Evolutionary conservation across 2,329 filamentous ascomycete species (phyloP).

Genomic region (Talaromyces sp.): DNA sequence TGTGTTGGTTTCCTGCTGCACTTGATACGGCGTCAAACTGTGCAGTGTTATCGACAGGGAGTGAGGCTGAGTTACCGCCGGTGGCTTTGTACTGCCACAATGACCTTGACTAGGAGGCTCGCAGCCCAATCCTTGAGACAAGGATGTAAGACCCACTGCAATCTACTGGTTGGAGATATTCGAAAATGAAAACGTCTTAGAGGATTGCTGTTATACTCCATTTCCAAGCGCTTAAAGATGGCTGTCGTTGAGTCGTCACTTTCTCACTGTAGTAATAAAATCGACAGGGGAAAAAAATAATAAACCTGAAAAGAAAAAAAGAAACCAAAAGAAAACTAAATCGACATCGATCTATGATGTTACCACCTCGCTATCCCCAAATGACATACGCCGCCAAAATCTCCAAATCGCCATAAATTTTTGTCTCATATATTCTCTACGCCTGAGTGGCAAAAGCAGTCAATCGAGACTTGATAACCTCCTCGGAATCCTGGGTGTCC

Average conservation of each 20-base stretch:
- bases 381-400: constrained; percentile 9
- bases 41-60: no score
- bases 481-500: constrained; percentile 48
- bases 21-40: no score
- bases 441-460: constrained; percentile 43
- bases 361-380: background rate
- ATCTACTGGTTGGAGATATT: background rate
- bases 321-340: background rate
- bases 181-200: background rate
- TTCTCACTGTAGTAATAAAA: background rate
- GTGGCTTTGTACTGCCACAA: no score
- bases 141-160: no score
- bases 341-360: background rate
- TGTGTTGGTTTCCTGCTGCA: no score
- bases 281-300: background rate
- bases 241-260: constrained; percentile 3
- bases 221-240: background rate
- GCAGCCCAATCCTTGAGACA: no score
- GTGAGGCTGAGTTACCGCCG: no score
- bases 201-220: background rate
- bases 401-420: background rate
- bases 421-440: constrained; percentile 3
- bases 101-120: no score
- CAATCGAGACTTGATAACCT: constrained; percentile 41
- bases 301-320: background rate